phyloP scores from a whole-genome alignment of 2,329 filamentous ascomycete genomes.

The Ciborinia camelliae region DNA sequence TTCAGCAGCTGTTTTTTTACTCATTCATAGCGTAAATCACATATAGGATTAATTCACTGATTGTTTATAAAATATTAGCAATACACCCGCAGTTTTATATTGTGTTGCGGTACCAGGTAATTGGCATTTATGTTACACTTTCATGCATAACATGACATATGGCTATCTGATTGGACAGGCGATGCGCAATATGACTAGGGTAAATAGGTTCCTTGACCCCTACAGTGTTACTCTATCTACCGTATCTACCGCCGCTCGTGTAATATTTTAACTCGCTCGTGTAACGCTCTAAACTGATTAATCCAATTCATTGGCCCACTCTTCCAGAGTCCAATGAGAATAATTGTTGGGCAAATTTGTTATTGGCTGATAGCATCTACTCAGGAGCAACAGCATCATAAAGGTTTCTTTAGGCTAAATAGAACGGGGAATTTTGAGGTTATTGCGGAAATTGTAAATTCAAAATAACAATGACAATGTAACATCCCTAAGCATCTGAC shows the following conservation, averaged over 20 bases:
- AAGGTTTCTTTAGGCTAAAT: constrained; percentile 8
- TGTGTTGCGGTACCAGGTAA: too few species aligned
- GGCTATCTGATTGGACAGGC: background rate
- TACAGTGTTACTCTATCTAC: background rate
- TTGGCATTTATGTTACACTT: background rate
- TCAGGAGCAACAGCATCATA: background rate
- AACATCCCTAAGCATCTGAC: too few species aligned
- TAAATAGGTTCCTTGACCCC: constrained; percentile 1
- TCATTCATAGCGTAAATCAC: background rate
- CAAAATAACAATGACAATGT: too few species aligned
- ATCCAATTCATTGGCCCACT: background rate
- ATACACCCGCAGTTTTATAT: background rate
- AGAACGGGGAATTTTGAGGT: background rate
- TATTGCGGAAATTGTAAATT: background rate
- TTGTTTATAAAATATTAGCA: background rate
- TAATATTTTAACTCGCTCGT: too few species aligned
- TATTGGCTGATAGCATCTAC: background rate
- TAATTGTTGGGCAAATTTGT: background rate
- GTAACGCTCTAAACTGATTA: background rate
- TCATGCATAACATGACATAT: background rate
- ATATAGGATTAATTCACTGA: background rate
- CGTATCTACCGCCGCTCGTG: too few species aligned
- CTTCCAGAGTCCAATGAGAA: background rate
- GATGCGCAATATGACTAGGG: background rate
- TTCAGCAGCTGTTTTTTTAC: background rate